phyloP scores from a whole-genome alignment of 495 filamentous ascomycete genomes.

The Letharia lupina region DNA sequence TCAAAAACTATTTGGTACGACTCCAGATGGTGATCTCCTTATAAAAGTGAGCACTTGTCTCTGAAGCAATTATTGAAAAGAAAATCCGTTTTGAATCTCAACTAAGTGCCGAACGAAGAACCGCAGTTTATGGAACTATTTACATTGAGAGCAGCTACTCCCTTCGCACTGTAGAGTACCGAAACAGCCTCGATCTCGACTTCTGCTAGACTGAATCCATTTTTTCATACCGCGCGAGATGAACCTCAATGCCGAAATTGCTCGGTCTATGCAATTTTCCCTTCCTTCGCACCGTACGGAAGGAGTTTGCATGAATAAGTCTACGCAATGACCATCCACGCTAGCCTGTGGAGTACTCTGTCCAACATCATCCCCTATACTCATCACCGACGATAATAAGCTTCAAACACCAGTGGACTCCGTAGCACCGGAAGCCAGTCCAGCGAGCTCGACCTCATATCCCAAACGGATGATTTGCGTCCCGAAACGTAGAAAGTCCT shows the following conservation, averaged over 20 bases:
- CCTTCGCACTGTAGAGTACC: too few species aligned
- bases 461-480: neutral
- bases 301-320: neutral
- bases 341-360: neutral
- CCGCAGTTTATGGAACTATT: slow-evolving; percentile 1
- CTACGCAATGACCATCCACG: neutral
- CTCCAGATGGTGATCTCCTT: neutral
- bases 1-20: neutral
- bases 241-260: neutral
- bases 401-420: neutral
- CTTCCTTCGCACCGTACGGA: neutral
- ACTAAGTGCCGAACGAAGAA: neutral
- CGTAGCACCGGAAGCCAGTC: neutral
- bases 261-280: neutral
- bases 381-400: neutral
- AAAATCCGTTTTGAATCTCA: neutral
- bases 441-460: neutral
- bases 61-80: neutral
- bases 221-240: neutral
- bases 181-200: neutral
- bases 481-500: neutral
- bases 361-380: slow-evolving; percentile 4
- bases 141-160: slow-evolving; percentile 8
- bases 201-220: neutral
- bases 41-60: neutral